These are phyloP conservation scores for Clitopilus passeckerianus DNA, from an alignment of 768 basidiomycete genomes.

Conservation along the genomic window DNA sequence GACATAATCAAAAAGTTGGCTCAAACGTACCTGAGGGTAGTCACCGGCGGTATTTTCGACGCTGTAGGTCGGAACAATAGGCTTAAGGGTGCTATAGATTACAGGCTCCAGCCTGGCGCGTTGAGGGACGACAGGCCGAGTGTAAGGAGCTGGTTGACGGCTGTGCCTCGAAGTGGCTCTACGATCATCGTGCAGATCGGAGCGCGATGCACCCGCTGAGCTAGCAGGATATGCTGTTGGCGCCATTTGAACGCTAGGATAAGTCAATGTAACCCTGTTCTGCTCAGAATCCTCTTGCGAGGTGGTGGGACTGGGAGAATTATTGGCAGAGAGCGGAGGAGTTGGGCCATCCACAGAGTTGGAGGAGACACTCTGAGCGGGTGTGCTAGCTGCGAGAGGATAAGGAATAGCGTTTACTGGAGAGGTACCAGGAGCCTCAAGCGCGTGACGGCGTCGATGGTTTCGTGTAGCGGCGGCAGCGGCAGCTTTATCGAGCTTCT, in stretches of 20 bases:
- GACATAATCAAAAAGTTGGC: neutral
- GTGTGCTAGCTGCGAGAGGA: neutral
- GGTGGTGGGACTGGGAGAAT: neutral
- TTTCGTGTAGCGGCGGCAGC: neutral
- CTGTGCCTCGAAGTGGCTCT: neutral
- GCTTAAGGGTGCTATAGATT: neutral
- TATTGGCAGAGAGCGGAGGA: neutral
- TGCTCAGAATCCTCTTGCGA: neutral
- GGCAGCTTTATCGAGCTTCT: constrained; percentile 17
- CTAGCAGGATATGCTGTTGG: neutral
- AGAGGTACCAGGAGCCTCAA: neutral
- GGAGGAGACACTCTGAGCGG: neutral
- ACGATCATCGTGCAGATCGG: neutral
- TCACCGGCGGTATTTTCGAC: neutral
- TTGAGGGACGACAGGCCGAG: neutral
- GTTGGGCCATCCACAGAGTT: neutral
- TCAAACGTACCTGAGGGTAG: neutral
- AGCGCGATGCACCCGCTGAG: neutral
- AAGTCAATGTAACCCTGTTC: neutral
- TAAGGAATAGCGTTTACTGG: neutral
- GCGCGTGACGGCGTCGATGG: neutral
- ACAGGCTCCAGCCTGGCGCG: neutral
- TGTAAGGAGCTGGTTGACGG: neutral
- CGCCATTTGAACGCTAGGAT: neutral
- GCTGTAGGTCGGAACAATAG: neutral